These are phyloP conservation scores for Salvia rosmarinus DNA, from an alignment of 257 asterid genomes.

Conservation along the genomic window DNA sequence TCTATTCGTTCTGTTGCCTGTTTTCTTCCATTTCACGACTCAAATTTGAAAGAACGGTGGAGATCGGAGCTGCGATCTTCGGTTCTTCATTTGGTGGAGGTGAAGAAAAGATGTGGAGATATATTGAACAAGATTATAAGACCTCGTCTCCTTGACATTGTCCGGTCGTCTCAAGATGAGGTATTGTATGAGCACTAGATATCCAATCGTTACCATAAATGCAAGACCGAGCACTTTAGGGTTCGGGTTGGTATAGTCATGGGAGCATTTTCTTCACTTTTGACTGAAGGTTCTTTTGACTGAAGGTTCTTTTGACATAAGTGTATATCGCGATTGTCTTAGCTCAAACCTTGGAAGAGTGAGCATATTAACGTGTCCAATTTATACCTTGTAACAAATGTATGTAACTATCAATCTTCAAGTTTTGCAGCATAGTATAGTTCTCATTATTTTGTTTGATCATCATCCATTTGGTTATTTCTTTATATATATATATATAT, in stretches of 20 bases:
- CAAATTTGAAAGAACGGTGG: slow-evolving; percentile 58
- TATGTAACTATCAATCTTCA: too few relatives aligned
- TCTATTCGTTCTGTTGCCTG: slow-evolving; percentile 69
- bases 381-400: too few relatives aligned
- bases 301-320: not conserved
- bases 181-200: slow-evolving; percentile 4
- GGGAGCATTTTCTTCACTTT: not conserved
- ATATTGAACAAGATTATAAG: slow-evolving; percentile 54
- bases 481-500: too few relatives aligned
- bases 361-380: too few relatives aligned
- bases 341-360: not conserved
- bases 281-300: too few relatives aligned
- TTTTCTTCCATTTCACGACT: slow-evolving; percentile 75
- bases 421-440: too few relatives aligned
- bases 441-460: too few relatives aligned
- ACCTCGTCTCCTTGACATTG: slow-evolving; percentile 71
- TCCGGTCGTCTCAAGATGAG: slow-evolving; percentile 60
- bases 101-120: slow-evolving; percentile 68
- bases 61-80: slow-evolving; percentile 71
- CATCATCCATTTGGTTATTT: too few relatives aligned
- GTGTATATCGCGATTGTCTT: not conserved
- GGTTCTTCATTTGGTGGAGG: slow-evolving; percentile 61
- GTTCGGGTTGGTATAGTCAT: not conserved
- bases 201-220: not conserved
- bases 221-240: not conserved